Percentiles rank a stretch among this genome's conserved stretches.
phyloP scores from a whole-genome alignment of 805 yeast genomes.

The Myxozyma vanderwaltii region DNA sequence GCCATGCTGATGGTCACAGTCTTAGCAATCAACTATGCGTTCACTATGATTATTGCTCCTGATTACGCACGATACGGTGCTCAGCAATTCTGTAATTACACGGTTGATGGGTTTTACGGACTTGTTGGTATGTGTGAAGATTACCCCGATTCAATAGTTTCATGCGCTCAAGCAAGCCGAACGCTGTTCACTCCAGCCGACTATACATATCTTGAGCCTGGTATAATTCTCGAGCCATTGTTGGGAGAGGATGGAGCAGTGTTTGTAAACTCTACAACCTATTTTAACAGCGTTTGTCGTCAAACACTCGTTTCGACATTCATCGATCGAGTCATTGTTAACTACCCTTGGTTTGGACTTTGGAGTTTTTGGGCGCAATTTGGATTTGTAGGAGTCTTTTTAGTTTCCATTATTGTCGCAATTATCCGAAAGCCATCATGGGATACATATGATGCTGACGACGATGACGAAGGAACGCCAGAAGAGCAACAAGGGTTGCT shows the following conservation, averaged over 20 bases:
- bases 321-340: constrained; percentile 32
- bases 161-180: constrained; percentile 32
- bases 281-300: constrained; percentile 30
- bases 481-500: constrained; percentile 28
- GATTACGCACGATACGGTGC: constrained; percentile 34
- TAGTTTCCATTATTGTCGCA: constrained; percentile 28
- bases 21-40: constrained; percentile 32
- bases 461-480: constrained; percentile 18
- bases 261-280: constrained; percentile 14
- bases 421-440: constrained; percentile 25
- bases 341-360: constrained; percentile 35
- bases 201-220: constrained; percentile 5
- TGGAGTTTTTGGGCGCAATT: constrained; percentile 35
- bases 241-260: constrained; percentile 3
- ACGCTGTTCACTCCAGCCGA: constrained; percentile 16
- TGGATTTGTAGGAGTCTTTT: constrained; percentile 30
- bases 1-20: constrained; percentile 33
- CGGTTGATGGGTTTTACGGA: constrained; percentile 32
- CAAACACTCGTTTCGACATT: constrained; percentile 33
- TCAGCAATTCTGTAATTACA: constrained; percentile 30
- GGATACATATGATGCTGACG: constrained; percentile 31
- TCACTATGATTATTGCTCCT: constrained; percentile 34
- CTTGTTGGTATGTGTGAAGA: constrained; percentile 30
- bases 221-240: constrained; percentile 7
- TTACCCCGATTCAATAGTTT: constrained; percentile 25